Evolutionary conservation across 257 asterid species (phyloP).

Genomic region (Vinca minor): DNA sequence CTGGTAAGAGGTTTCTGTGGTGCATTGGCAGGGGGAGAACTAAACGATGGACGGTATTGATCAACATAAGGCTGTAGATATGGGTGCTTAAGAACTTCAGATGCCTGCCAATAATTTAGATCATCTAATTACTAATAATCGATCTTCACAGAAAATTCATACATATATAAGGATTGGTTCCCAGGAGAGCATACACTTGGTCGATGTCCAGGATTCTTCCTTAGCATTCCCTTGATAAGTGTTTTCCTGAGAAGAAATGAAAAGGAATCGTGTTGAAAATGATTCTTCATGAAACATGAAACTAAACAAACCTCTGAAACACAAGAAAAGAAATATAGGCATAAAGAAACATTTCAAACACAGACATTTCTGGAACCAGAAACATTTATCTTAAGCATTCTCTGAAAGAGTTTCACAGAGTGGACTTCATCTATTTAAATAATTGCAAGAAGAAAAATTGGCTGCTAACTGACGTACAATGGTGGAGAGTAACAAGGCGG

Average conservation of each 20-base stretch:
- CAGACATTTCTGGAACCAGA: background rate
- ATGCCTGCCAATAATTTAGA: slow-evolving; percentile 49
- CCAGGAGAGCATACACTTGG: slow-evolving; percentile 53
- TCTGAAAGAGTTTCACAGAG: background rate
- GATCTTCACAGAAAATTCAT: background rate
- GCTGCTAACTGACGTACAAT: slow-evolving; percentile 31
- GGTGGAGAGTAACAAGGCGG: slow-evolving; percentile 93
- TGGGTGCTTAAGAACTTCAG: slow-evolving; percentile 83
- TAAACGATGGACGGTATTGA: slow-evolving; percentile 59
- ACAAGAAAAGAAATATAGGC: slow-evolving; percentile 1
- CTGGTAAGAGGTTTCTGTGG: slow-evolving; percentile 40
- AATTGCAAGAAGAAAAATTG: background rate
- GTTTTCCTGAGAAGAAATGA: slow-evolving; percentile 51
- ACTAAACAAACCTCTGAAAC: background rate
- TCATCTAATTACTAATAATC: slow-evolving; percentile 1
- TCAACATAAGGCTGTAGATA: slow-evolving; percentile 71
- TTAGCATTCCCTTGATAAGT: slow-evolving; percentile 88
- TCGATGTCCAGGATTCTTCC: slow-evolving; percentile 97
- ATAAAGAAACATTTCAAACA: background rate
- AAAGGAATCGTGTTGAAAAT: slow-evolving; percentile 1
- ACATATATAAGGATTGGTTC: slow-evolving; percentile 7
- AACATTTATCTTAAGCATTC: slow-evolving; percentile 6
- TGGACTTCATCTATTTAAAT: background rate
- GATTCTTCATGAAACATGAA: background rate
- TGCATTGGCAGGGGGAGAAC: slow-evolving; percentile 19